Conservation (phyloP, 768 basidiomycete genomes). For the Cytidiella melzeri region DNA sequence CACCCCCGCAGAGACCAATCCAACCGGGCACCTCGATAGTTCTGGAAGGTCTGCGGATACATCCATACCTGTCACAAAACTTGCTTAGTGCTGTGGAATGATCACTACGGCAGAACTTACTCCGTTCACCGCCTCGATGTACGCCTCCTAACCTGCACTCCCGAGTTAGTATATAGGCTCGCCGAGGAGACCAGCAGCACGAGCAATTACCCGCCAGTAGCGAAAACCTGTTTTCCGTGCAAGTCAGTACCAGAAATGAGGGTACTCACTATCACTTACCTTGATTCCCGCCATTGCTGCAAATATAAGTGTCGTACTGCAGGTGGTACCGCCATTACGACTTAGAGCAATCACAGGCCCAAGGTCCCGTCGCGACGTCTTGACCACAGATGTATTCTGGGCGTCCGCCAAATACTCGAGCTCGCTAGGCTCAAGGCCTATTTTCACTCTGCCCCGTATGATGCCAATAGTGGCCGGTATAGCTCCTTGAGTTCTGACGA, state of each 20-base stretch:
- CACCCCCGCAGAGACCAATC: slow-evolving; percentile 86
- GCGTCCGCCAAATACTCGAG: slow-evolving; percentile 63
- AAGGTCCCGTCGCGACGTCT: slow-evolving; percentile 79
- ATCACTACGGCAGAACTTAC: no score
- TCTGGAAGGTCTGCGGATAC: slow-evolving; percentile 92
- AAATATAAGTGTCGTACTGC: slow-evolving; percentile 68
- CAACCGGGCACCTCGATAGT: slow-evolving; percentile 83
- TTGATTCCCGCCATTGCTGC: slow-evolving; percentile 84
- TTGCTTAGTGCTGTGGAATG: no score
- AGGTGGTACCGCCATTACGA: slow-evolving; percentile 75
- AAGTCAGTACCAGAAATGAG: neutral
- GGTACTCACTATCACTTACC: slow-evolving; percentile 30
- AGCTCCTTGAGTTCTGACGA: slow-evolving; percentile 70
- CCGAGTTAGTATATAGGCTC: no score
- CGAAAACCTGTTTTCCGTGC: slow-evolving; percentile 54
- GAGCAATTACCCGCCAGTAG: slow-evolving; percentile 88
- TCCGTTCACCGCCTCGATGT: slow-evolving; percentile 66
- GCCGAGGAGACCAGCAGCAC: no score
- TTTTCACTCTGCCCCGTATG: slow-evolving; percentile 76
- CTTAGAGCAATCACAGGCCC: slow-evolving; percentile 63
- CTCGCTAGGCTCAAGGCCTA: slow-evolving; percentile 66
- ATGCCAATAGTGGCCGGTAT: slow-evolving; percentile 90
- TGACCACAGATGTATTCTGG: slow-evolving; percentile 38
- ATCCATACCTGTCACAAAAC: slow-evolving; percentile 68
- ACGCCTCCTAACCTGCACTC: slow-evolving; percentile 72